Base-by-base conservation (phyloP, 495 filamentous ascomycete species). In the Neurospora tetraspora region DNA sequence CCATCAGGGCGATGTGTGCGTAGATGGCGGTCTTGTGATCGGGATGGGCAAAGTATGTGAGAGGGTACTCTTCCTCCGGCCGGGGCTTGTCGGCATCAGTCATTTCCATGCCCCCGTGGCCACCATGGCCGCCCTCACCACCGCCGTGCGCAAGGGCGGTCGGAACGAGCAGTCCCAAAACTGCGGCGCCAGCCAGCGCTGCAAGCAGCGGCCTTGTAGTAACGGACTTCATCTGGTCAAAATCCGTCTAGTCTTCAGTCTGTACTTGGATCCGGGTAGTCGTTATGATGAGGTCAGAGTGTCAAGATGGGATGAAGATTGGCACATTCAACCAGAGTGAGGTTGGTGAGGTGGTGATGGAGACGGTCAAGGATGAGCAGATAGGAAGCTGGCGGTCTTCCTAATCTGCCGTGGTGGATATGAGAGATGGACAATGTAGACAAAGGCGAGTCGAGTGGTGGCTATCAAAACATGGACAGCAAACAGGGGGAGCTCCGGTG, bases 1-100 rank as follows among this genome's bases (percentile, higher is more conserved):
- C 83, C 92, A 97, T 96, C 47, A 97, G 82, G 4, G 81, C 84
- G 61, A 97, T 93, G 78, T 99, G 96, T 39, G 86, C 89, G 68
- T 91, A 83, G 77, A 99, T 91, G 70, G 90, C 82, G 8, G 86
- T 85, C 39, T 85, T 85, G 76, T 93, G 87, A 42, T 92, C 89
- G 5, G 85, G 81, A 74, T 92, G 88, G 6, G 88, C 85, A 78
- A 96, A 97, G 83, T 98, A 99, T 75, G 89, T 96, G 73, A 83
- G 81, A 20, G 80, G 80, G 34, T 85, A 83, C 36, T 83, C 79
- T 40, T 80, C 77, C 40, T 85, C 83, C 2, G 83, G 80, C 45
- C 80, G 75, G 16, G 84, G 81, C 43, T 81, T 78, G 47, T 83
- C 80, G 43, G 74, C 77, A 47, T 77, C 76, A 38, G 73, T 82